A percentile compares a stretch with the other conserved stretches of the same genome.
phyloP scores from a whole-genome alignment of 805 yeast genomes.

The Yarrowia deformans region DNA sequence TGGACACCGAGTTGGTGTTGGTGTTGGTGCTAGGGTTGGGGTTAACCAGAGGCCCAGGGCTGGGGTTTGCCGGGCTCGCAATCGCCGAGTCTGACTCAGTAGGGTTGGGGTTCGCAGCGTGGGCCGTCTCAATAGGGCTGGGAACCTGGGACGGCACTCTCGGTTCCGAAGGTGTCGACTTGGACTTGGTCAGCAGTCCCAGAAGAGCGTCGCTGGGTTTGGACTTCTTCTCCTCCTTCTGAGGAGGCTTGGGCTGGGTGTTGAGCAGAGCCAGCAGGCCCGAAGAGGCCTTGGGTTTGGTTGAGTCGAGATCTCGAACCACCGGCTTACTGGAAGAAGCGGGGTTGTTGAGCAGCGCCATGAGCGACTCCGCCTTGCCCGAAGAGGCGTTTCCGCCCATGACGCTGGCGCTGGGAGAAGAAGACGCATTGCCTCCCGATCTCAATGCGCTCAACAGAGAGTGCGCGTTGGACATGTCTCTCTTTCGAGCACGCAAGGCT shows the following conservation, averaged over 20 bases:
- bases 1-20: neutral
- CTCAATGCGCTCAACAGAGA: conserved; percentile 22
- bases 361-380: conserved; percentile 16
- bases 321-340: conserved; percentile 16
- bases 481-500: conserved; percentile 20
- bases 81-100: neutral
- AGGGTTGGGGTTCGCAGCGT: too few relatives aligned
- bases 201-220: conserved; percentile 28
- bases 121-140: too few relatives aligned
- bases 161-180: neutral
- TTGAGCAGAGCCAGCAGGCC: conserved; percentile 44
- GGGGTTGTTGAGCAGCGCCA: conserved; percentile 38
- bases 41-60: neutral
- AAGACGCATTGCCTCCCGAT: neutral
- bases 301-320: conserved; percentile 31
- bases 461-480: conserved; percentile 22
- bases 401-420: neutral
- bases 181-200: conserved; percentile 7
- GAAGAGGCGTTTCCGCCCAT: neutral
- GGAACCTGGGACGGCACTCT: neutral
- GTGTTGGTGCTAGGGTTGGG: neutral
- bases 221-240: conserved; percentile 16
- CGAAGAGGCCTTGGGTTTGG: conserved; percentile 44
- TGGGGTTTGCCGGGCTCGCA: conserved; percentile 2
- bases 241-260: conserved; percentile 30